Conservation (phyloP, 75 land plant genomes). For the Cunninghamia lanceolata region DNA sequence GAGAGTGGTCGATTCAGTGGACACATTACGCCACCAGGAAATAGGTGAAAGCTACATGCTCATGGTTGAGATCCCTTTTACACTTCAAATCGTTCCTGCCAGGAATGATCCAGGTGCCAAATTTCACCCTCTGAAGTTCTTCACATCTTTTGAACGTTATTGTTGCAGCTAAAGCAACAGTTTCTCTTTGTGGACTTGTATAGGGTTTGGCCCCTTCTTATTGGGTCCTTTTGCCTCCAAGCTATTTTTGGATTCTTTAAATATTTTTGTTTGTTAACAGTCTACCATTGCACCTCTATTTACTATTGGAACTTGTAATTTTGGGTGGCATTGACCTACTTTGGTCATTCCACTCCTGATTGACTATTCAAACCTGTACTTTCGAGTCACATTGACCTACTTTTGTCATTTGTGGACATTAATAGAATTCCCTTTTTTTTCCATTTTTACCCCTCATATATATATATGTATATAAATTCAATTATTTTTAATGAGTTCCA, state of each 20-base stretch:
- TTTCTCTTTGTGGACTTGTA: not conserved
- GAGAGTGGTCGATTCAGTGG: slow-evolving; percentile 19
- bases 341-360: not conserved
- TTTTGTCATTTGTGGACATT: not conserved
- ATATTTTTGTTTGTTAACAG: not conserved
- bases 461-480: not conserved
- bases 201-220: not conserved
- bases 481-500: not conserved
- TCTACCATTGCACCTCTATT: not conserved
- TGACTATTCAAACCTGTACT: not conserved
- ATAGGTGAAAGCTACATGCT: not conserved
- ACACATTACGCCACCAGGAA: slow-evolving; percentile 5
- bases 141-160: not conserved
- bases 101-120: slow-evolving; percentile 2
- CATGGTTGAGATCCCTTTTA: not conserved
- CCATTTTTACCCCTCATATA: not conserved
- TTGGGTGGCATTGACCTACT: not conserved
- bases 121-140: not conserved
- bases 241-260: not conserved
- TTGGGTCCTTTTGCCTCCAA: not conserved
- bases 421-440: not conserved
- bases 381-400: not conserved
- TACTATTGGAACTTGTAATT: not conserved
- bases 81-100: not conserved
- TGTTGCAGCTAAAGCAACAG: not conserved